These are phyloP conservation scores for Podaxis pistillaris DNA, from an alignment of 768 basidiomycete species.

Conservation along the genomic window DNA sequence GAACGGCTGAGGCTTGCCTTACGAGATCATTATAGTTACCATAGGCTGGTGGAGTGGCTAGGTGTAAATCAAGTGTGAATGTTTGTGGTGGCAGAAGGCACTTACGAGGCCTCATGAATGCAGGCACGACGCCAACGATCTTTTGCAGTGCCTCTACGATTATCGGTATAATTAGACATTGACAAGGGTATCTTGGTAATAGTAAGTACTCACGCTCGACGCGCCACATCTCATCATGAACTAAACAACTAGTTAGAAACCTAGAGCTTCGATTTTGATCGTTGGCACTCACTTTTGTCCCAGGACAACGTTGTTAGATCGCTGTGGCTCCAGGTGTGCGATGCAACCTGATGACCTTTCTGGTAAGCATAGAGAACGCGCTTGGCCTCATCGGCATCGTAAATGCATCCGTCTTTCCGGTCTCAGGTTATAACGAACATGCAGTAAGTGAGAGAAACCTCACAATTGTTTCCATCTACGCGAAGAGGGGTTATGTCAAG, in stretches of 20 bases:
- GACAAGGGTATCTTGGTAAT: not conserved
- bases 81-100: not conserved
- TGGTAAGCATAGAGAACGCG: conserved; percentile 36
- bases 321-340: conserved; percentile 45
- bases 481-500: not conserved
- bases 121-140: conserved; percentile 41
- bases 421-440: not conserved
- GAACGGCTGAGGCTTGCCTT: conserved; percentile 31
- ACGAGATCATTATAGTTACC: conserved; percentile 49
- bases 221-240: conserved; percentile 44
- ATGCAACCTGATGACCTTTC: conserved; percentile 41
- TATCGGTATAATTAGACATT: not conserved
- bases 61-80: not conserved
- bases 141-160: conserved; percentile 36
- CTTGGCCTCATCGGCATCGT: conserved; percentile 28
- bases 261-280: too few species aligned
- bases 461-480: conserved; percentile 41
- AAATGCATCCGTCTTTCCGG: conserved; percentile 36
- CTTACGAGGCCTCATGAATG: conserved; percentile 48
- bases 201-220: conserved; percentile 35
- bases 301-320: conserved; percentile 36
- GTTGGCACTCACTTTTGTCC: conserved; percentile 34
- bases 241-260: conserved; percentile 19
- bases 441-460: conserved; percentile 4
- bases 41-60: conserved; percentile 28